These are phyloP conservation scores for Corchorus capsularis DNA, from an alignment of 345 rosid genomes.

Conservation along the genomic window DNA sequence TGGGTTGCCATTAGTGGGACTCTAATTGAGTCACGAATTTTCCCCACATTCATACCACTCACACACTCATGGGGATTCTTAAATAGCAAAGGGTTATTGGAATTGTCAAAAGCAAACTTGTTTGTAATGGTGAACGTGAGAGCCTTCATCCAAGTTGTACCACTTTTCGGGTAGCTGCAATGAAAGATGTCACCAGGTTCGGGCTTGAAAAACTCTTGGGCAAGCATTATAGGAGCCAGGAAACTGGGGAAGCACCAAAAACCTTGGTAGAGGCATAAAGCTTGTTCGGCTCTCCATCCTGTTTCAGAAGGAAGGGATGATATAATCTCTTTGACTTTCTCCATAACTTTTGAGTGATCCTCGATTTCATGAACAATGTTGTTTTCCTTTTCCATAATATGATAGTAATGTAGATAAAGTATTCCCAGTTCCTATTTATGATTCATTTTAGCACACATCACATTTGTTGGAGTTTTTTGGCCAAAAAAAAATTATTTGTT, in stretches of 20 bases:
- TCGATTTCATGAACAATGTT: no score
- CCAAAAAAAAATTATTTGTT: no score
- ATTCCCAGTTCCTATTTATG: no score
- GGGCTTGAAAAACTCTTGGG: not conserved
- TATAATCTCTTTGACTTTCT: not conserved
- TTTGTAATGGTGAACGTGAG: not conserved
- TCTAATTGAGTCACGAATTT: not conserved
- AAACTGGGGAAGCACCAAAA: not conserved
- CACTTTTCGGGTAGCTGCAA: not conserved
- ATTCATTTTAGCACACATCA: no score
- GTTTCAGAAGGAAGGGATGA: not conserved
- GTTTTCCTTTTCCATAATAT: no score
- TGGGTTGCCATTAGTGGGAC: not conserved
- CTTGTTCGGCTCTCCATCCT: not conserved
- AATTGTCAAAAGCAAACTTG: no score
- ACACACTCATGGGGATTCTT: not conserved
- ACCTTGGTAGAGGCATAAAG: not conserved
- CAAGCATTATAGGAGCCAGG: not conserved
- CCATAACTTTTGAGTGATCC: not conserved
- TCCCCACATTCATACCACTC: no score
- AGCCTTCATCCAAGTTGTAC: slow-evolving; percentile 11
- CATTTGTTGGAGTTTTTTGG: no score
- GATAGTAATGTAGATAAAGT: no score
- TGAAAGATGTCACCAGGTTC: not conserved
- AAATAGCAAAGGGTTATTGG: not conserved